Evolutionary conservation across 768 basidiomycete genomes (phyloP), one percentile per base, ranked within the genome.

Genomic region (Amanita phalloides): DNA sequence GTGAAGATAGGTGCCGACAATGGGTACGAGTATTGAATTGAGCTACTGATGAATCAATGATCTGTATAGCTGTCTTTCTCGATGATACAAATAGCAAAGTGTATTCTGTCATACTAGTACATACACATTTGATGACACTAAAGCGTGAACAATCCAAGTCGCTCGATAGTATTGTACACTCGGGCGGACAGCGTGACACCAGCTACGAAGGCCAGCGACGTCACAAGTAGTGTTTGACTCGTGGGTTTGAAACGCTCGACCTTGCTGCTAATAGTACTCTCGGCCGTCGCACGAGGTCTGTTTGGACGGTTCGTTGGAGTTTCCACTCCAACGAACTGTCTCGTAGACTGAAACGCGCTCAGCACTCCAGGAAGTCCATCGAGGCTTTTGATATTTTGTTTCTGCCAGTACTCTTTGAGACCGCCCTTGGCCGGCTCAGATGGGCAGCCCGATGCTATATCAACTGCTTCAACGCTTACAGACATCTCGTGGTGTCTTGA

Each of bases 351-450:
- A 32, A 23, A 45, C 3, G 50, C 50, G 20, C 20, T 45, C 26
- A 23, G 21, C 3, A 51, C 0, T 11, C 41, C 81, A 0, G 78
- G 75, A 6, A 84, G 68, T 7, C 81, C 81, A 55, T 84, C 81
- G 17, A 82, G 57, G 52, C 80, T 82, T 33, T 57, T 61, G 6
- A 64, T 35, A 56, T 86, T 86, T 46, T 71, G 66, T 6, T 58
- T 59, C 17, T 58, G 59, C 81, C 82, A 84, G 67, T 79, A 84
- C 2, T 68, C 60, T 57, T 71, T 76, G 57, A 84, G 68, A 1
- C 79, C 81, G 3, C 71, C 67, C 3, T 69, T 60, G 37, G 53
- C 56, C 58, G 55, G 47, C 39, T 52, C 13, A 4, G 45, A 35
- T 25, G 45, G 14, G 30, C n/a, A 5, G 2, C 5, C 11, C 4